phyloP scores from a whole-genome alignment of 2,329 filamentous ascomycete species.

The Cryphonectria parasitica region DNA sequence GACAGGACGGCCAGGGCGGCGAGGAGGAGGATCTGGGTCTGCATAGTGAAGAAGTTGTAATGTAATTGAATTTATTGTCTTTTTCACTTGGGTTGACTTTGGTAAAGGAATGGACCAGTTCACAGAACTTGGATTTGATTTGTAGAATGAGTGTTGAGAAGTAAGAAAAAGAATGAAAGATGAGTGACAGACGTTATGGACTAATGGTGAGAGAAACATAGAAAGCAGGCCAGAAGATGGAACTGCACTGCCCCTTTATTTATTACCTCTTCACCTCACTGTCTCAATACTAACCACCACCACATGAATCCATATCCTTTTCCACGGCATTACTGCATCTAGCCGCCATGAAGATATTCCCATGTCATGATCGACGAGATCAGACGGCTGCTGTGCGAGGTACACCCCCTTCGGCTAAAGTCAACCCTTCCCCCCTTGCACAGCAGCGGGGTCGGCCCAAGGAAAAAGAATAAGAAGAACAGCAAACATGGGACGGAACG shows the following conservation, averaged over 20 bases:
- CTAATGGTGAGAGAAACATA: neutral
- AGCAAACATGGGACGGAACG: conserved; percentile 14
- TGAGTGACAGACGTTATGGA: neutral
- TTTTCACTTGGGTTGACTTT: neutral
- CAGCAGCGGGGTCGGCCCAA: neutral
- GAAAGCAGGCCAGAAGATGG: neutral
- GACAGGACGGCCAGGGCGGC: conserved; percentile 21
- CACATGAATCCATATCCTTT: neutral
- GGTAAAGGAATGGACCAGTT: conserved; percentile 18
- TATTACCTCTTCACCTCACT: neutral
- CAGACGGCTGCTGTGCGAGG: conserved; percentile 15
- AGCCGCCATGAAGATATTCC: conserved; percentile 1
- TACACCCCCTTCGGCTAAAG: conserved; percentile 10
- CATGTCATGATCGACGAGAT: conserved; percentile 21
- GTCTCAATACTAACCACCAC: neutral
- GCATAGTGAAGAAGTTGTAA: neutral
- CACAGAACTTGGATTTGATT: conserved; percentile 15
- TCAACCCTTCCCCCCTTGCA: neutral
- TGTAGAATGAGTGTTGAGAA: neutral
- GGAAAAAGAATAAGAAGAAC: neutral
- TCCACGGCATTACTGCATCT: neutral
- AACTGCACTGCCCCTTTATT: neutral
- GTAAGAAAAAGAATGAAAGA: too few relatives aligned
- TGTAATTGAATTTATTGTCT: too few relatives aligned
- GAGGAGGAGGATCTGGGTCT: conserved; percentile 18